A percentile compares a stretch with the other conserved stretches of the same genome.
These are phyloP conservation scores for Ceratocystis cubensis DNA, from an alignment of 2,329 filamentous ascomycete genomes.

Conservation along the genomic window DNA sequence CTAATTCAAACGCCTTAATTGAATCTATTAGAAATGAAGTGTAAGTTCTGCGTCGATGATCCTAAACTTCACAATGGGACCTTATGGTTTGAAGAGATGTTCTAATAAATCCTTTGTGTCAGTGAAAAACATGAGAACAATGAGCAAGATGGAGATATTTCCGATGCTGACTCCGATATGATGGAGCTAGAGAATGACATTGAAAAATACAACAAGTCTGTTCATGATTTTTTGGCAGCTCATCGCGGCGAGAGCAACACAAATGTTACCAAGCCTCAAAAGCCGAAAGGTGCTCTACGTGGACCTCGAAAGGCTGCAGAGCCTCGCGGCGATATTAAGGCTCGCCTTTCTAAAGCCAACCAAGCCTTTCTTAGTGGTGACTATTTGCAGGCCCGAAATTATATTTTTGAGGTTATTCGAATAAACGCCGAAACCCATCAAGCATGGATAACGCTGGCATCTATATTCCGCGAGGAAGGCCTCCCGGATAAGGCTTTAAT, in stretches of 20 bases:
- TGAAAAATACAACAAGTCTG: constrained; percentile 33
- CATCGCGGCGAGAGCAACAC: constrained; percentile 24
- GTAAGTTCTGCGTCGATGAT: not conserved
- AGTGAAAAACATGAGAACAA: not conserved
- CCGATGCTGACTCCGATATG: constrained; percentile 35
- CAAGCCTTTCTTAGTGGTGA: constrained; percentile 52
- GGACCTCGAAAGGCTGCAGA: constrained; percentile 51
- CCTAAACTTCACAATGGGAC: not conserved
- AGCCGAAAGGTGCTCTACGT: constrained; percentile 25
- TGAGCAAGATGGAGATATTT: constrained; percentile 26
- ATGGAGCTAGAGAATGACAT: constrained; percentile 35
- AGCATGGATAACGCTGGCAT: constrained; percentile 50
- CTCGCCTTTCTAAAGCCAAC: constrained; percentile 53
- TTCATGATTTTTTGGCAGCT: constrained; percentile 31
- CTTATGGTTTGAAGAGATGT: not conserved
- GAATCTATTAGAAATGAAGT: constrained; percentile 19
- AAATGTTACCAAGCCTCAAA: constrained; percentile 19
- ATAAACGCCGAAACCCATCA: constrained; percentile 56
- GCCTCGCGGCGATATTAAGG: constrained; percentile 58
- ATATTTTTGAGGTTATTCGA: constrained; percentile 51
- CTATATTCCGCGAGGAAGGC: constrained; percentile 49
- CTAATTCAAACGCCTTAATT: constrained; percentile 14
- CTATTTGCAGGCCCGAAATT: constrained; percentile 46
- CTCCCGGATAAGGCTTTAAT: constrained; percentile 45
- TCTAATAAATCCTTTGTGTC: not conserved